These are phyloP conservation scores for Epichloe elymi DNA, from an alignment of 2,329 filamentous ascomycete species.

Conservation along the genomic window DNA sequence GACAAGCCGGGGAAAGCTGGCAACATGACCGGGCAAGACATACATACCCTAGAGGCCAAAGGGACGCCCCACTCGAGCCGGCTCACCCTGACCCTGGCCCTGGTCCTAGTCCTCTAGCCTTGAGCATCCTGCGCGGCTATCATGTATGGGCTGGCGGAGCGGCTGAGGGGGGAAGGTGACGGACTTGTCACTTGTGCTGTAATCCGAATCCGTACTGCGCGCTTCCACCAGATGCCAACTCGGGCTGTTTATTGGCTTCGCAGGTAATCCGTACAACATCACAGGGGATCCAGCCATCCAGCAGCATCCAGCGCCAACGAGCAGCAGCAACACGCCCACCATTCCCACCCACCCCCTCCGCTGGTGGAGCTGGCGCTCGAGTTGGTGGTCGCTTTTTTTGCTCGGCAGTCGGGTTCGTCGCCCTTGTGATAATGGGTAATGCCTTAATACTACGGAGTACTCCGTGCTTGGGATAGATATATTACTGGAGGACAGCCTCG, in stretches of 20 bases:
- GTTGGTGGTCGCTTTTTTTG: constrained; percentile 1
- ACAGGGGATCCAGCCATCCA: not conserved
- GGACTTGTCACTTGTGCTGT: too few relatives aligned
- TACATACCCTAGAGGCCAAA: not conserved
- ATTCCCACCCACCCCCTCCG: not conserved
- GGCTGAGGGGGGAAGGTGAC: too few relatives aligned
- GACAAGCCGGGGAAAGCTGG: not conserved
- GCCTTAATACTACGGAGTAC: too few relatives aligned
- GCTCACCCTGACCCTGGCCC: not conserved
- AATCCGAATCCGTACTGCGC: too few relatives aligned
- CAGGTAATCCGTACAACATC: too few relatives aligned
- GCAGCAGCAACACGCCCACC: not conserved
- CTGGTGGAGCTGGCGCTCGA: constrained; percentile 1
- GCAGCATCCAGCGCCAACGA: too few relatives aligned
- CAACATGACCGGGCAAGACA: not conserved
- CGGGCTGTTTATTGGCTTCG: too few relatives aligned
- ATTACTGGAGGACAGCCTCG: not conserved
- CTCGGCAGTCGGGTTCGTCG: not conserved
- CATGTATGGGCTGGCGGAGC: too few relatives aligned
- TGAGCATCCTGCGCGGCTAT: not conserved
- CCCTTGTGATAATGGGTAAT: constrained; percentile 1
- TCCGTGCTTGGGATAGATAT: not conserved
- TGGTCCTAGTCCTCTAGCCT: not conserved
- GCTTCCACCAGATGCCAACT: too few relatives aligned
- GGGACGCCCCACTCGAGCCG: not conserved